phyloP scores from a whole-genome alignment of 176 grass and related monocot genomes.

The Aegilops bicornis region DNA sequence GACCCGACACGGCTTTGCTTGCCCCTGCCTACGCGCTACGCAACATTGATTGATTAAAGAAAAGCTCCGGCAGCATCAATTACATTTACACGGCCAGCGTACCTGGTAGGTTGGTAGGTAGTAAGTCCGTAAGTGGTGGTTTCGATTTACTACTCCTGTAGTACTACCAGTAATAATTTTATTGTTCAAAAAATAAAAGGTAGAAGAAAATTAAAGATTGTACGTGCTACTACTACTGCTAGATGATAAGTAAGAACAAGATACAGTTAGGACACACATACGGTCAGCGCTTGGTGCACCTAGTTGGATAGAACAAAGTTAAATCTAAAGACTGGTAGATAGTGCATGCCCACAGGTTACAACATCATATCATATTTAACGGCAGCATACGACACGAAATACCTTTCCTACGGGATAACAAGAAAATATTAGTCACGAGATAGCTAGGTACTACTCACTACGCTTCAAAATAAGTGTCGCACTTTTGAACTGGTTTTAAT shows the following conservation, averaged over 20 bases:
- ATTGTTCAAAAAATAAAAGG: background rate
- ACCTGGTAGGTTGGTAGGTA: background rate
- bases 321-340: background rate
- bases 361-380: background rate
- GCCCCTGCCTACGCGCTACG: slow-evolving; percentile 17
- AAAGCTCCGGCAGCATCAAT: background rate
- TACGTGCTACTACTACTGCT: background rate
- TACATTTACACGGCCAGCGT: background rate
- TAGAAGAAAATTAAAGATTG: background rate
- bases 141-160: background rate
- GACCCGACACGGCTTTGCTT: slow-evolving; percentile 12
- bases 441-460: background rate
- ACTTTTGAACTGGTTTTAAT: too few species aligned
- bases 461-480: too few species aligned
- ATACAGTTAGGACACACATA: background rate
- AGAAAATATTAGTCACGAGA: background rate
- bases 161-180: background rate
- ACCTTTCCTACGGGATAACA: background rate
- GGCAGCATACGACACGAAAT: background rate
- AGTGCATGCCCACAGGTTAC: background rate
- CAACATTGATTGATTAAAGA: slow-evolving; percentile 14
- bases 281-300: background rate
- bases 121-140: background rate
- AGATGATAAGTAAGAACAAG: too few species aligned
- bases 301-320: background rate